These are phyloP conservation scores for Blepharisma stoltei DNA, from an alignment of 73 alveolate genomes.

Conservation along the genomic window DNA sequence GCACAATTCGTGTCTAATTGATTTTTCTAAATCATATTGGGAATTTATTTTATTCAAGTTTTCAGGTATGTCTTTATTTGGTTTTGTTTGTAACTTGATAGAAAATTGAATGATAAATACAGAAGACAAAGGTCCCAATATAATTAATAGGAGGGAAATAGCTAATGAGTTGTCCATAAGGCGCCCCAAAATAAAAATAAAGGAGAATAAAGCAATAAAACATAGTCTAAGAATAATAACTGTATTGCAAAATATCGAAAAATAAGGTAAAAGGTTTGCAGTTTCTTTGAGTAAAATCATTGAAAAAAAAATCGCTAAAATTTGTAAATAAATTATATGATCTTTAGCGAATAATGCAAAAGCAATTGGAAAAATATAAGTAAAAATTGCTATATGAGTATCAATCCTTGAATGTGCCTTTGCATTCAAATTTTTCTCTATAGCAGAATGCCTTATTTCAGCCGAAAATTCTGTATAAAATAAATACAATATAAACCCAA, in stretches of 20 bases:
- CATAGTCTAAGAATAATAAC: background rate
- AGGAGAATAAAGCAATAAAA: background rate
- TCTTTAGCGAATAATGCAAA: background rate
- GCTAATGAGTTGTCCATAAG: background rate
- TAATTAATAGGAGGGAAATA: background rate
- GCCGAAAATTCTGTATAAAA: background rate
- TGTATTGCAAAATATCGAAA: background rate
- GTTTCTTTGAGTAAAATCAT: background rate
- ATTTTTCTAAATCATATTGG: background rate
- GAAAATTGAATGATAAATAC: background rate
- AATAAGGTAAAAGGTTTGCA: background rate
- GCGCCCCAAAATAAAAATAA: background rate
- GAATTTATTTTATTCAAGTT: background rate
- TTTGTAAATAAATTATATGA: background rate
- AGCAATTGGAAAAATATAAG: background rate
- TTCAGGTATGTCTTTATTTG: background rate
- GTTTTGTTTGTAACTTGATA: background rate
- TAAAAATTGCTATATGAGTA: background rate
- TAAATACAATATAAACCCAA: too few species aligned
- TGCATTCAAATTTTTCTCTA: background rate
- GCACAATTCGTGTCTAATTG: background rate
- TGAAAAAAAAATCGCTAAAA: background rate
- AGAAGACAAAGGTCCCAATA: background rate
- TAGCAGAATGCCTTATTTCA: background rate
- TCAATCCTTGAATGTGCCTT: conserved; percentile 1